Conservation (phyloP, 2,329 filamentous ascomycete species). For the Sclerotinia sclerotiorum region DNA sequence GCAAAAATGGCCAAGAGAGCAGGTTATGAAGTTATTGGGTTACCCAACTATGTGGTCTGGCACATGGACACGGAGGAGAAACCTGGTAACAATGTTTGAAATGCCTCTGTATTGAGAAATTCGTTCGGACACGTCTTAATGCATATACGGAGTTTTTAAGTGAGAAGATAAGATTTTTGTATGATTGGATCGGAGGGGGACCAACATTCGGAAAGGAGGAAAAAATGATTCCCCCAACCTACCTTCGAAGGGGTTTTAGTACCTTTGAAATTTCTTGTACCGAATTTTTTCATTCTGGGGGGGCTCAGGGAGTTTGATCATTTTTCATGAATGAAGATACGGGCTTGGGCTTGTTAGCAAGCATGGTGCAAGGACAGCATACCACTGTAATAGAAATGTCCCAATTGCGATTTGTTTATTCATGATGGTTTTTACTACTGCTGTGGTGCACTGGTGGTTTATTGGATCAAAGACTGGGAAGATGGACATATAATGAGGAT, state of each 20-base stretch:
- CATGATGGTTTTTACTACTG: slow-evolving; percentile 19
- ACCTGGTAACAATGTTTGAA: slow-evolving; percentile 63
- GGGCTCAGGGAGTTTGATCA: slow-evolving; percentile 18
- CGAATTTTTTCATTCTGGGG: slow-evolving; percentile 25
- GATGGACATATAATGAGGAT: slow-evolving; percentile 4
- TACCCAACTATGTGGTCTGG: slow-evolving; percentile 98
- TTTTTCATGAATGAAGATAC: slow-evolving; percentile 20
- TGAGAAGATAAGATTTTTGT: slow-evolving; percentile 29
- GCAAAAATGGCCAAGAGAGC: slow-evolving; percentile 98
- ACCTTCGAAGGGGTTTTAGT: slow-evolving; percentile 11
- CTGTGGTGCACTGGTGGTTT: slow-evolving; percentile 4
- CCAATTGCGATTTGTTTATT: slow-evolving; percentile 26
- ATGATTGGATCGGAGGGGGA: slow-evolving; percentile 27
- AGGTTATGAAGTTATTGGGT: slow-evolving; percentile 85
- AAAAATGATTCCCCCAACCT: slow-evolving; percentile 12
- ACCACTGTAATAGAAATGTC: slow-evolving; percentile 38
- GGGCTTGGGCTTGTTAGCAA: slow-evolving; percentile 27
- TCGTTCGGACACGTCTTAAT: slow-evolving; percentile 35
- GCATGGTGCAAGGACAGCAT: slow-evolving; percentile 25
- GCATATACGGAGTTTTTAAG: slow-evolving; percentile 39
- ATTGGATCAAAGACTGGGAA: slow-evolving; percentile 14
- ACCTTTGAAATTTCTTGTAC: slow-evolving; percentile 34
- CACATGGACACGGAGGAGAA: slow-evolving; percentile 97
- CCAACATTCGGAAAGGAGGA: slow-evolving; percentile 20
- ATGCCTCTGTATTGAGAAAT: slow-evolving; percentile 31